Base-by-base conservation (phyloP, 495 filamentous ascomycete species). In the Xylaria acuta region DNA sequence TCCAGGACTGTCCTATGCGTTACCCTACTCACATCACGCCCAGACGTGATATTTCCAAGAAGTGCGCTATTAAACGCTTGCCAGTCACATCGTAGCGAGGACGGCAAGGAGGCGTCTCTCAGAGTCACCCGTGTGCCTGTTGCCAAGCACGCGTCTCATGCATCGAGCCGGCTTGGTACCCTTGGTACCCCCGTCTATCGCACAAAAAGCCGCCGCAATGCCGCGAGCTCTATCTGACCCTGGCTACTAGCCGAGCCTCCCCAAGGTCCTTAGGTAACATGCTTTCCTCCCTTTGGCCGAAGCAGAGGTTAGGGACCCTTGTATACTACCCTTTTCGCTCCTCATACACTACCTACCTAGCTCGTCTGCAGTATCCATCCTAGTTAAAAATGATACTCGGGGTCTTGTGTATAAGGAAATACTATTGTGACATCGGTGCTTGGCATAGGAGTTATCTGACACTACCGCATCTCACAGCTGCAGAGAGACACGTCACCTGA, bases 141-240 rank as follows among this genome's bases (percentile, higher is more conserved):
- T n/a, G 71, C 71, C 64, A 68, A 73, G 71, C n/a, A 25, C 22
- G 20, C 36, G 43, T 60, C 56, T 69, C 43, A 67, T 73, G 71
- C 64, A 69, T 66, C 54, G 32, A 73, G 71, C 71, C 71, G 71
- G 43, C 71, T 69, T 66, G 70, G 69, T 71, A 71, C 27, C 25
- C 66, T n/a, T n/a, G n/a, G n/a, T n/a, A n/a, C n/a, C n/a, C n/a
- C n/a, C 67, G 56, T 69, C 67, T 47, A 49, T 69, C 67, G 5
- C 53, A 30, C 67, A 62, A 49, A 45, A 45, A 60, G 34, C 38
- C 54, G 53, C 43, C 56, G 67, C 56, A 60, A 60, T 60, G 40
- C 54, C 51, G 54, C 43, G 20, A 18, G 54, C 40, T 69, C 53
- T 47, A 66, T 36, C 38, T 59, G 22, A 53, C 32, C 60, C 43